These are phyloP conservation scores for Ophiostoma triangulosporum DNA, from an alignment of 2,329 filamentous ascomycete genomes.

Conservation along the genomic window DNA sequence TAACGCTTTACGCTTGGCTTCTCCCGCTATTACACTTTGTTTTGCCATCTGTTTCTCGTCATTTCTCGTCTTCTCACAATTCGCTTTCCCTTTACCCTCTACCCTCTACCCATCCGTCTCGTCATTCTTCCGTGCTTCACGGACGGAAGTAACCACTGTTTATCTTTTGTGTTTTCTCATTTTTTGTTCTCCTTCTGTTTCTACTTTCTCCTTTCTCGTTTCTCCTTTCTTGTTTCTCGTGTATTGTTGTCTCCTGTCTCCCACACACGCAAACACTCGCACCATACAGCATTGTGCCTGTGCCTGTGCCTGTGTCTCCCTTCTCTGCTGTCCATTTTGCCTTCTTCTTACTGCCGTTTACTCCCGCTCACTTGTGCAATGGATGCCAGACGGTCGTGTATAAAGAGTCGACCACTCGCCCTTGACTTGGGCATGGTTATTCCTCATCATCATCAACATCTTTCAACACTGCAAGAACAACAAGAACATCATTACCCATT, in stretches of 20 bases:
- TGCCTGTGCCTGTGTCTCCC: neutral
- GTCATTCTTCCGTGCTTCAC: neutral
- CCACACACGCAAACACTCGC: neutral
- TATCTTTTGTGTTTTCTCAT: neutral
- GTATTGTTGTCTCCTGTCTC: neutral
- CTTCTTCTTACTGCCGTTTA: neutral
- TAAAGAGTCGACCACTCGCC: conserved; percentile 11
- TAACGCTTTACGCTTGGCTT: neutral
- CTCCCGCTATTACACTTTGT: neutral
- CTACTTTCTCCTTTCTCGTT: neutral
- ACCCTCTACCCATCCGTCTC: no score
- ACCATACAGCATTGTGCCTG: neutral
- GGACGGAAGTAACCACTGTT: neutral
- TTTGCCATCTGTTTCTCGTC: neutral
- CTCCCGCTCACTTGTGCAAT: neutral
- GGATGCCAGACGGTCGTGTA: conserved; percentile 5
- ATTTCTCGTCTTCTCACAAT: neutral
- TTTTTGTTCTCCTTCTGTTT: neutral
- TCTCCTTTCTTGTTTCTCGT: neutral
- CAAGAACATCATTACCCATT: neutral
- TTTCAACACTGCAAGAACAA: neutral
- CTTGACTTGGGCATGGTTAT: neutral
- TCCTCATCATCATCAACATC: conserved; percentile 1
- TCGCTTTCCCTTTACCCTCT: no score
- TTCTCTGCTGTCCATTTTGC: neutral